A percentile compares a stretch with the other conserved stretches of the same genome.
Evolutionary conservation across 768 basidiomycete species (phyloP).

Genomic region (Suillus cothurnatus): DNA sequence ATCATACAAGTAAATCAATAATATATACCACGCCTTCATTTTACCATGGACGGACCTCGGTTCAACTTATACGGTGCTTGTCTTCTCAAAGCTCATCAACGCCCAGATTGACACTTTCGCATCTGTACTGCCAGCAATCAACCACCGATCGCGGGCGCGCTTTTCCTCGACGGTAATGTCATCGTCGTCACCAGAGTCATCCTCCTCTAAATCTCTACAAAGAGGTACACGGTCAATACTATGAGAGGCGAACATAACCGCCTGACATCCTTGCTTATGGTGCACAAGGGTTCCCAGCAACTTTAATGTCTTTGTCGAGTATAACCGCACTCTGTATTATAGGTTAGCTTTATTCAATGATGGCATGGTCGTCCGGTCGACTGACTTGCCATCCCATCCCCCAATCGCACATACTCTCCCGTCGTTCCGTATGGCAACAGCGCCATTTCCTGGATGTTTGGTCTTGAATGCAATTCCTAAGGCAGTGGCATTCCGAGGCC

Average conservation of each 20-base stretch:
- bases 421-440: constrained; percentile 73
- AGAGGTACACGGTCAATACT: constrained; percentile 11
- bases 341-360: not conserved
- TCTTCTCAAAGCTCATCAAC: constrained; percentile 51
- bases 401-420: constrained; percentile 84
- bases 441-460: constrained; percentile 79
- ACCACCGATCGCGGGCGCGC: constrained; percentile 55
- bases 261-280: constrained; percentile 79
- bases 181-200: constrained; percentile 49
- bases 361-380: constrained; percentile 9
- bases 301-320: constrained; percentile 79
- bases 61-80: not conserved
- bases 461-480: constrained; percentile 48
- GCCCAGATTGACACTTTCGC: constrained; percentile 73
- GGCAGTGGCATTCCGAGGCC: constrained; percentile 21
- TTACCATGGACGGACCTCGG: not conserved
- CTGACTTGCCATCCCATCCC: constrained; percentile 94
- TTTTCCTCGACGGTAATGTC: constrained; percentile 49
- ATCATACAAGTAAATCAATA: not conserved
- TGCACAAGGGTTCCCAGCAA: constrained; percentile 81
- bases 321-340: constrained; percentile 68
- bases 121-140: constrained; percentile 68
- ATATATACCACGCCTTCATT: not conserved
- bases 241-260: constrained; percentile 64
- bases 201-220: constrained; percentile 30